phyloP scores from a whole-genome alignment of 208 protist species.

The Crithidia expoeki region DNA sequence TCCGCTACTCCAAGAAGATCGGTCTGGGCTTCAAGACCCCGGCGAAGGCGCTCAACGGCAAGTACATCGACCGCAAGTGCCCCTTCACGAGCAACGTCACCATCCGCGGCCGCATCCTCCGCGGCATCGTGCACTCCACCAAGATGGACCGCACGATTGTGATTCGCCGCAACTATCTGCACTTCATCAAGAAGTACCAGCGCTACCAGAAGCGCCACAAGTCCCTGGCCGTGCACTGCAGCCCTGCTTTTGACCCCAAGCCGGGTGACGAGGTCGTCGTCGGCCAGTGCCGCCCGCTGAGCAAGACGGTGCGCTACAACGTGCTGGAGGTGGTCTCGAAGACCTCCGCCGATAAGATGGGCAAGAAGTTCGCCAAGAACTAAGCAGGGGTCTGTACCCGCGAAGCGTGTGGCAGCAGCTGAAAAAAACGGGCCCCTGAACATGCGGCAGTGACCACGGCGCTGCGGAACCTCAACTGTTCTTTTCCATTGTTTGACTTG shows the following conservation, averaged over 20 bases:
- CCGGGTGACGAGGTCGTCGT: constrained; percentile 99
- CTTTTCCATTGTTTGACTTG: constrained; percentile 24
- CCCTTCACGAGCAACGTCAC: constrained; percentile 99
- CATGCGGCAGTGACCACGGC: neutral
- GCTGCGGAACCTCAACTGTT: constrained; percentile 9
- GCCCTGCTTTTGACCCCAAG: constrained; percentile 98
- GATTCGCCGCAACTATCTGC: constrained; percentile 99
- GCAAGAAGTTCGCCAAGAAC: constrained; percentile 90
- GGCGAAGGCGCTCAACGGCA: constrained; percentile 97
- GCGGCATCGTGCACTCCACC: constrained; percentile 97
- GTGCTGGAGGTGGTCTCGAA: constrained; percentile 96
- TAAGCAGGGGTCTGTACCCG: constrained; percentile 39
- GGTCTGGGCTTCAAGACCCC: constrained; percentile 99
- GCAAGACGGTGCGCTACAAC: constrained; percentile 99
- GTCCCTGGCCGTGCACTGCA: constrained; percentile 98
- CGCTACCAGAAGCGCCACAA: constrained; percentile 99
- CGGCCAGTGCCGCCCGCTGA: constrained; percentile 99
- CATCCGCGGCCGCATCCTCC: constrained; percentile 99
- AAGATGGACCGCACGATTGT: constrained; percentile 99
- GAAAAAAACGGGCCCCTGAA: neutral
- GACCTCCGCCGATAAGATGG: constrained; percentile 83
- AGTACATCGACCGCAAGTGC: constrained; percentile 99
- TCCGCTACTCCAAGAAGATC: constrained; percentile 94
- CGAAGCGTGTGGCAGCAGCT: neutral
- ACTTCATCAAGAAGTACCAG: constrained; percentile 99